phyloP scores from a whole-genome alignment of 1,284 basidiomycete genomes.

The Taiwanofungus camphoratus region DNA sequence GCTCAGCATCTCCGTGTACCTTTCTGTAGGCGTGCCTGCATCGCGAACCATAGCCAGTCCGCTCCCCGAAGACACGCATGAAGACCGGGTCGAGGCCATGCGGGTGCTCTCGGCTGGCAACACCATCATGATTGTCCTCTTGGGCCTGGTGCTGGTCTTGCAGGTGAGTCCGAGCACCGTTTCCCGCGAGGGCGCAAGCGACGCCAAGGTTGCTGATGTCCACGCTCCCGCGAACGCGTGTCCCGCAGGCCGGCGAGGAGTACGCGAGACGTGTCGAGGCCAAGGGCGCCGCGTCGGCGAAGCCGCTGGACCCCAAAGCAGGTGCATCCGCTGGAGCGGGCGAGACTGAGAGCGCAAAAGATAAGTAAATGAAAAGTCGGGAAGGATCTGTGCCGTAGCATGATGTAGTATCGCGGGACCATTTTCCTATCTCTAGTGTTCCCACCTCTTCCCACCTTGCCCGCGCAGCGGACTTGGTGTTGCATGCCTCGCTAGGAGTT shows the following conservation, averaged over 20 bases:
- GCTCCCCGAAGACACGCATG: conserved; percentile 46
- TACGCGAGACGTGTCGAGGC: conserved; percentile 70
- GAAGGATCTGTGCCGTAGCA: neutral
- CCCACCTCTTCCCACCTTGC: too few relatives aligned
- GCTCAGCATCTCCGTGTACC: conserved; percentile 72
- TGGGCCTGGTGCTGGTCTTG: conserved; percentile 59
- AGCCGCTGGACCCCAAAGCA: conserved; percentile 13
- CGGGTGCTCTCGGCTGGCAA: conserved; percentile 80
- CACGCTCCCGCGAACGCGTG: neutral
- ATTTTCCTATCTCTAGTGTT: too few relatives aligned
- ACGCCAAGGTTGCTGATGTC: too few relatives aligned
- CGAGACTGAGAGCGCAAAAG: conserved; percentile 29
- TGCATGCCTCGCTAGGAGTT: too few relatives aligned
- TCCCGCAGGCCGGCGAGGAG: conserved; percentile 73
- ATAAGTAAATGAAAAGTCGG: conserved; percentile 21
- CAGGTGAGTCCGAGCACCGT: conserved; percentile 48
- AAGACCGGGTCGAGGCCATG: conserved; percentile 72
- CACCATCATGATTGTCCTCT: conserved; percentile 67
- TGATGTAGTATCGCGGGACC: neutral
- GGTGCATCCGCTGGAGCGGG: conserved; percentile 9
- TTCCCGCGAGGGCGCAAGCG: too few relatives aligned
- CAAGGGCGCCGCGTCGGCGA: conserved; percentile 25
- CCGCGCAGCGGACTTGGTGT: too few relatives aligned
- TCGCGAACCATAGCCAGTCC: conserved; percentile 69
- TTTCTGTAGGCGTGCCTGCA: conserved; percentile 72